Base-by-base conservation (phyloP, 2,329 filamentous ascomycete species). In the Claviceps cyperi region DNA sequence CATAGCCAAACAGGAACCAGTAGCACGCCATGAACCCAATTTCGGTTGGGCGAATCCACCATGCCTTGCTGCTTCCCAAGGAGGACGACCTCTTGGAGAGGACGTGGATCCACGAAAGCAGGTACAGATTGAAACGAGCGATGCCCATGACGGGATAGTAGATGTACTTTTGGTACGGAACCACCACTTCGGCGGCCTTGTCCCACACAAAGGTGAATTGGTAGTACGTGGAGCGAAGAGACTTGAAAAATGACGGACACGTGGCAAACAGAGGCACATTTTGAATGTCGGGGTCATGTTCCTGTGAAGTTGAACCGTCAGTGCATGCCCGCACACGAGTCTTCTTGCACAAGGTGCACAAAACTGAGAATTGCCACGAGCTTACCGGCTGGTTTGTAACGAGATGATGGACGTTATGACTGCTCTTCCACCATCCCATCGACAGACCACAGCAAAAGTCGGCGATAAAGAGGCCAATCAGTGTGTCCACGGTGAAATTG, bases 51-150 rank as follows among this genome's bases (percentile, higher is more conserved):
- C 81, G 79, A 54, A 81, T 77, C 79, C 81, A 85, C 73, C 78
- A 78, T 0, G 81, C 81, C 43, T 74, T 74, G 43, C 64, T 69
- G 58, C 61, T 66, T 47, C 77, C 78, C 50, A 81, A 80, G 36
- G 68, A 70, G 0, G 76, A 73, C 0, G 75, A 77, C 59, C 70
- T 69, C 38, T 68, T 68, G 5, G 74, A 73, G 32, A 84, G 64
- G 9, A 86, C 74, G 60, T 84, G 81, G 15, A 74, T 66, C 80
- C 80, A 84, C 4, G 78, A 81, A 11, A 85, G 72, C 17, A 80
- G 64, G 63, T 85, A 86, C 2, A 86, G 74, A 60, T 86, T 86
- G 75, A 86, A 86, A 53, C 83, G 80, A 3, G 80, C 83, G 50
- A 86, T 69, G 52, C 69, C 70, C 69, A 86, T 78, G 58, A 83